These are phyloP conservation scores for Camellia granthamiana DNA, from an alignment of 148 eudicot species.

Conservation along the genomic window DNA sequence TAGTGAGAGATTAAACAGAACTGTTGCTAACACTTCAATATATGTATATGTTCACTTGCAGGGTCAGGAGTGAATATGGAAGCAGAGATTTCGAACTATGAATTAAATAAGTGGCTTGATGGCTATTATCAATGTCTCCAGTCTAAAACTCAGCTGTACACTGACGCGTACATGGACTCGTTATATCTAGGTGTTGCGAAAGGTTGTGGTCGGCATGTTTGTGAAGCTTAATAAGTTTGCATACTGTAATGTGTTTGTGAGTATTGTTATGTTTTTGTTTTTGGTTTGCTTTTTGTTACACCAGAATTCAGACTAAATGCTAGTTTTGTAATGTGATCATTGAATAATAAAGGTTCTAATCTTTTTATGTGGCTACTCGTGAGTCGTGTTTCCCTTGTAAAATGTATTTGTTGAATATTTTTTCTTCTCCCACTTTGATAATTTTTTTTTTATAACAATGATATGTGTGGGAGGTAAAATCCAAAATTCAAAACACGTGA, in stretches of 20 bases:
- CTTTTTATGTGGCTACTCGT: no score
- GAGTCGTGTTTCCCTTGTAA: neutral
- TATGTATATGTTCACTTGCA: neutral
- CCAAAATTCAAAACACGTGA: no score
- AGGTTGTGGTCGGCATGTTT: neutral
- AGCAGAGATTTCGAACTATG: neutral
- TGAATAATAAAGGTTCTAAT: no score
- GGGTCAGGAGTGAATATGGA: neutral
- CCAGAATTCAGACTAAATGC: neutral
- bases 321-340: no score
- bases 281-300: neutral
- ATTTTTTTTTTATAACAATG: neutral
- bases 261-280: neutral
- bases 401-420: neutral
- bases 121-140: neutral
- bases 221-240: neutral
- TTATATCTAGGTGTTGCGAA: neutral
- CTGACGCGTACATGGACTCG: neutral
- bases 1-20: neutral
- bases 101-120: slow-evolving; percentile 11
- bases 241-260: neutral
- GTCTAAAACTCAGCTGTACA: neutral
- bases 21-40: neutral
- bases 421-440: neutral
- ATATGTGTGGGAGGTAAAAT: no score